Evolutionary conservation across 2,329 filamentous ascomycete species (phyloP).

Genomic region (Aotearoamyces nothofagi): DNA sequence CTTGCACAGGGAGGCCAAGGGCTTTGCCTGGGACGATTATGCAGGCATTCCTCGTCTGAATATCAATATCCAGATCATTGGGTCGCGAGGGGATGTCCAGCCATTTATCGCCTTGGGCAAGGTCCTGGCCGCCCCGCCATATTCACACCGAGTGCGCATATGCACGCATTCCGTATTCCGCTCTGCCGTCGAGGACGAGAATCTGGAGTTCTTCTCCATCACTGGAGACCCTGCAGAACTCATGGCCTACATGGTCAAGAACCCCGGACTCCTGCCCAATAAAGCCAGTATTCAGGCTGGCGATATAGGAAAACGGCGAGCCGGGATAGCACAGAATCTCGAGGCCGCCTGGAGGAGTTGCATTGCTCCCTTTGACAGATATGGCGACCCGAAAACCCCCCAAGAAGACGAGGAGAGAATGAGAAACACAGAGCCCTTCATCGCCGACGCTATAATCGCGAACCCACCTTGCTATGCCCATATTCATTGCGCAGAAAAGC

Average conservation of each 20-base stretch:
- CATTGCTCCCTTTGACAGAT: too few species aligned
- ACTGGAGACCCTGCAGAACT: slow-evolving; percentile 51
- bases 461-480: slow-evolving; percentile 63
- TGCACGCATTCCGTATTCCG: slow-evolving; percentile 55
- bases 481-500: slow-evolving; percentile 55
- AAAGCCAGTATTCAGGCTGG: slow-evolving; percentile 59
- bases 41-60: too few species aligned
- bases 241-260: slow-evolving; percentile 84
- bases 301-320: slow-evolving; percentile 56
- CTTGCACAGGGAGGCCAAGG: too few species aligned
- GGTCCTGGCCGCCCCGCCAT: slow-evolving; percentile 36
- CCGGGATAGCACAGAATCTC: slow-evolving; percentile 62
- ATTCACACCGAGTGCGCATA: slow-evolving; percentile 54
- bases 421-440: slow-evolving; percentile 57
- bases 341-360: slow-evolving; percentile 73
- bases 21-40: too few species aligned
- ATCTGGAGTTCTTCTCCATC: slow-evolving; percentile 58
- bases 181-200: slow-evolving; percentile 48
- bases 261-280: slow-evolving; percentile 68
- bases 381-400: too few species aligned
- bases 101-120: slow-evolving; percentile 56
- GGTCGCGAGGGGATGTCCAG: slow-evolving; percentile 53
- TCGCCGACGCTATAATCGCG: slow-evolving; percentile 65
- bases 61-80: slow-evolving; percentile 46
- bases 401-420: slow-evolving; percentile 1